Base-by-base conservation (phyloP, 202 grass and related monocot species). In the Brachypodium distachyon region DNA sequence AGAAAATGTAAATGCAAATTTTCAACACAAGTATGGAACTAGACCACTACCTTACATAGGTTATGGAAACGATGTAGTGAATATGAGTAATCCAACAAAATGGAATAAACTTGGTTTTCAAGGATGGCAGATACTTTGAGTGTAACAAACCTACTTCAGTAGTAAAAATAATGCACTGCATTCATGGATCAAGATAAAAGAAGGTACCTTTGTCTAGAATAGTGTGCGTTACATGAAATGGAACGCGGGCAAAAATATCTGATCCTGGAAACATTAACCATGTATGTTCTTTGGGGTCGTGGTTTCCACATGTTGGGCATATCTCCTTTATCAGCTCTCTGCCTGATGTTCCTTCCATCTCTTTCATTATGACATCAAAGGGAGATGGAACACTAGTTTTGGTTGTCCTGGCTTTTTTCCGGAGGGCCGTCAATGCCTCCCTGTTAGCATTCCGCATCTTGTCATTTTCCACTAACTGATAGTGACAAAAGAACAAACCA, bases 211-310 rank as follows among this genome's bases (percentile, higher is more conserved):
- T 87, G 4, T 93, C 91, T 48, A 97, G 68, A 85, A 89, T 76
- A 32, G 88, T 78, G 43, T 93, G 94, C 42, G 84, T 72, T 33
- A 88, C 94, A 83, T 97, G 94, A 91, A 97, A 97, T 19, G 90
- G 94, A 71, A 91, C 79, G 40, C 78, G 74, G 38, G 79, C 84
- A 90, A 97, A 97, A 59, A 91, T 89, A 82, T 97, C 94, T 50
- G 88, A 91, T 70, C 94, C 86, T 44, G 88, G 84, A 90, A 91
- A 97, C 86, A 87, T 89, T 83, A 93, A 59, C 94, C 94, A 97
- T 29, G 86, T 93, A 65, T 83, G 67, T 74, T 97, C 88, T 78
- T 87, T 93, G 31, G 86, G 55, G 49, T 91, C 56, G 13, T 97
- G 84, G 34, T 80, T 70, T 67, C 90, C 94, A 79, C 88, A 97